phyloP scores from a whole-genome alignment of 352 stramenopile genomes.

The Phytophthora ohioensis region DNA sequence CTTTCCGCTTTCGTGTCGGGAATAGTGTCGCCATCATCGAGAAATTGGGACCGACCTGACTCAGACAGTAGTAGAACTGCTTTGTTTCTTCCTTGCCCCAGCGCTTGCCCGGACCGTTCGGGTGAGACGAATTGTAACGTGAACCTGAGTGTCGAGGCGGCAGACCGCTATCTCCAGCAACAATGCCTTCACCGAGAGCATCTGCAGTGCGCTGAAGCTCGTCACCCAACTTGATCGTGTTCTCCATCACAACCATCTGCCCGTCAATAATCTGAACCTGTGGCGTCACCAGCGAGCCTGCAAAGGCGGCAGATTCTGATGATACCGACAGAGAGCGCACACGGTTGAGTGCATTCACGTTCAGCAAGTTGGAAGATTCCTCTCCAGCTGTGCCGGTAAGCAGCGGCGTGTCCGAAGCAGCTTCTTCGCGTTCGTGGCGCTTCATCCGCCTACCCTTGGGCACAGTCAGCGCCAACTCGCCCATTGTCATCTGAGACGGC shows the following conservation, averaged over 20 bases:
- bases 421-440: slow-evolving; percentile 71
- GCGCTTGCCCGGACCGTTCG: slow-evolving; percentile 58
- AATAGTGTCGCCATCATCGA: slow-evolving; percentile 90
- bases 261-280: slow-evolving; percentile 87
- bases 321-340: slow-evolving; percentile 69
- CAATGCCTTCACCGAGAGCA: slow-evolving; percentile 37
- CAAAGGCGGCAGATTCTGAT: slow-evolving; percentile 67
- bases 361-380: slow-evolving; percentile 43
- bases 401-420: slow-evolving; percentile 39
- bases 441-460: slow-evolving; percentile 67
- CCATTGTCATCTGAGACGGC: slow-evolving; percentile 87
- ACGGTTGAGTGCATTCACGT: slow-evolving; percentile 56
- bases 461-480: slow-evolving; percentile 79
- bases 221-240: slow-evolving; percentile 72
- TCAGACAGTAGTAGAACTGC: slow-evolving; percentile 91
- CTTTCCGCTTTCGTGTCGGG: slow-evolving; percentile 79
- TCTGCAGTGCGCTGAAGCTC: slow-evolving; percentile 44
- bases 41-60: slow-evolving; percentile 86
- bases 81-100: slow-evolving; percentile 89
- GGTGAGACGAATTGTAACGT: slow-evolving; percentile 52
- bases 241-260: slow-evolving; percentile 86
- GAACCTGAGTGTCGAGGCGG: slow-evolving; percentile 45
- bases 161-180: slow-evolving; percentile 38
- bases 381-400: slow-evolving; percentile 10
- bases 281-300: slow-evolving; percentile 74